These are phyloP conservation scores for Leccinum olivaceopallidum DNA, from an alignment of 768 basidiomycete genomes.

Conservation along the genomic window DNA sequence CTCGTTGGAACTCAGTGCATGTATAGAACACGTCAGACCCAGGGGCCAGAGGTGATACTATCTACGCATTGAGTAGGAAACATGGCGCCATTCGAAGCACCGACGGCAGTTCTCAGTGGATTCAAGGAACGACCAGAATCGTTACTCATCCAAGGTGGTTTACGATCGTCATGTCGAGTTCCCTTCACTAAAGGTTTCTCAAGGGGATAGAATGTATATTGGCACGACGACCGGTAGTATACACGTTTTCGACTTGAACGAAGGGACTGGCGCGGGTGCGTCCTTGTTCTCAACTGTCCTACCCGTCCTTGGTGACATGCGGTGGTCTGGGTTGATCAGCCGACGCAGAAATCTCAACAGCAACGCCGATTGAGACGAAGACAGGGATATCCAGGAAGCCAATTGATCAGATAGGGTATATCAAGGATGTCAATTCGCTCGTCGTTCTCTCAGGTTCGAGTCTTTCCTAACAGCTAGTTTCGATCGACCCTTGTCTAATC, in stretches of 20 bases:
- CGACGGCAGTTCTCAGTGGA: constrained; percentile 28
- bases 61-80: not conserved
- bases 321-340: constrained; percentile 4
- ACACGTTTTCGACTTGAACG: constrained; percentile 49
- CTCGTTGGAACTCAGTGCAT: no score
- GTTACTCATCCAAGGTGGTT: constrained; percentile 32
- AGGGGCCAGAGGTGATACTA: no score
- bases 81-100: constrained; percentile 36
- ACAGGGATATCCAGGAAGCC: constrained; percentile 62
- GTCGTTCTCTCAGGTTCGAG: constrained; percentile 76
- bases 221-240: constrained; percentile 60
- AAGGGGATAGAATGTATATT: constrained; percentile 62
- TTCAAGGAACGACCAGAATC: constrained; percentile 39
- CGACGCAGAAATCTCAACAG: constrained; percentile 3
- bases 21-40: no score
- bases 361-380: constrained; percentile 60
- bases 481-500: not conserved
- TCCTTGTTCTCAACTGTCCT: constrained; percentile 1
- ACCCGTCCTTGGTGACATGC: constrained; percentile 28
- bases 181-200: constrained; percentile 1
- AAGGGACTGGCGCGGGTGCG: constrained; percentile 41
- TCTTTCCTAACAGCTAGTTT: constrained; percentile 14
- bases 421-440: constrained; percentile 85
- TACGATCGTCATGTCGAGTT: not conserved
- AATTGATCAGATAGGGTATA: constrained; percentile 86